Evolutionary conservation across 495 filamentous ascomycete species (phyloP).

Genomic region (Annulohypoxylon moriforme): DNA sequence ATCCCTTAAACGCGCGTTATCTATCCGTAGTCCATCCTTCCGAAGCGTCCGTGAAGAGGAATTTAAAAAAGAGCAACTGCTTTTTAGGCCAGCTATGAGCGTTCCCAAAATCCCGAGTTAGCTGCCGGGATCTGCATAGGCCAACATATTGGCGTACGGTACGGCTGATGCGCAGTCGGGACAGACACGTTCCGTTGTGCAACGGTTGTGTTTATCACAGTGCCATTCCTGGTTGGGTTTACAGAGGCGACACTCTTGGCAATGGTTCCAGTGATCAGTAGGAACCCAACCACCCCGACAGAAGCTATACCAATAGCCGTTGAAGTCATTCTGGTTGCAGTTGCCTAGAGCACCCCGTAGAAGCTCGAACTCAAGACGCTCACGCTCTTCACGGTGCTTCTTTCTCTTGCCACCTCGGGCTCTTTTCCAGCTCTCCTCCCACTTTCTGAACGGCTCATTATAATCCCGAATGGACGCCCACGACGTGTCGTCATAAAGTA

Average conservation of each 20-base stretch:
- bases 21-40: slow-evolving; percentile 36
- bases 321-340: slow-evolving; percentile 42
- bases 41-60: slow-evolving; percentile 16
- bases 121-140: slow-evolving; percentile 36
- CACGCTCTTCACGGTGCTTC: slow-evolving; percentile 44
- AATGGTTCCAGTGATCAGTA: slow-evolving; percentile 40
- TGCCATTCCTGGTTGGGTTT: slow-evolving; percentile 46
- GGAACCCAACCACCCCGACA: slow-evolving; percentile 44
- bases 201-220: slow-evolving; percentile 46
- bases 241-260: slow-evolving; percentile 46
- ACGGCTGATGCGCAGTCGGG: slow-evolving; percentile 35
- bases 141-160: slow-evolving; percentile 40
- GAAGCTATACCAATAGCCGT: slow-evolving; percentile 48
- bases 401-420: slow-evolving; percentile 41
- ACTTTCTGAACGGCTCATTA: slow-evolving; percentile 44
- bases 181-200: slow-evolving; percentile 41
- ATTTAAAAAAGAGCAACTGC: slow-evolving; percentile 5
- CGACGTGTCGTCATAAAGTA: slow-evolving; percentile 47
- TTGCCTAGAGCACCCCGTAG: slow-evolving; percentile 46
- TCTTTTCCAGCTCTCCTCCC: slow-evolving; percentile 48
- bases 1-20: slow-evolving; percentile 22
- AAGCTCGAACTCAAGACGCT: slow-evolving; percentile 47
- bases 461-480: slow-evolving; percentile 45
- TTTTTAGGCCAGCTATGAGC: neutral
- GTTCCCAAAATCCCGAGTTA: slow-evolving; percentile 3